Evolutionary conservation across 371 early-diverging fungal species (phyloP), one percentile per base, ranked within the genome.

Genomic region (Umbelopsis sp.): DNA sequence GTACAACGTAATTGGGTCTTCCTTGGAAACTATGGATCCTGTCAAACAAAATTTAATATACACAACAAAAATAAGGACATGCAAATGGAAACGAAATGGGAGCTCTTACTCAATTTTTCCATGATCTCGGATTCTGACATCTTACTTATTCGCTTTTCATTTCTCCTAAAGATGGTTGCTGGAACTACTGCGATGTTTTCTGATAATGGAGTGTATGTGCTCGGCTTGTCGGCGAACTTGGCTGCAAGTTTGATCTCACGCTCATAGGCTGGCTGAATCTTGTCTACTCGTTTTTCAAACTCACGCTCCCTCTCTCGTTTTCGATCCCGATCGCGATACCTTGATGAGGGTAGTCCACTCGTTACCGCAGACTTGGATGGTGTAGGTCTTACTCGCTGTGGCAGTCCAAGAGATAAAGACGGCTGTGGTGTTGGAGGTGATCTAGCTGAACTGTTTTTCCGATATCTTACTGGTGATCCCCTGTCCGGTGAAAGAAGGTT

Each of bases 51-150:
- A 24, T 24, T 20, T 22, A 22, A 22, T 22, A 22, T 22, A 22
- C 22, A 22, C 22, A 62, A 37, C 25, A 25, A 41, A 18, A 66
- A 51, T 64, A 29, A 50, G 11, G 44, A 52, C 25, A n/a, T 50
- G 64, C 44, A 29, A 5, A 38, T 25, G 44, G 2, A 41, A 63
- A 20, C 16, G n/a, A 48, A 29, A 66, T 24, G 35, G n/a, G 3
- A 68, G 29, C 29, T 29, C 81, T 72, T 81, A 72, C 93, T 84
- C 63, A 94, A 76, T 75, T 89, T 92, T 32, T 93, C 93, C 97
- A 97, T 96, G 64, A 97, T 89, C 78, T 98, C 94, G 25, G 92
- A 84, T 74, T 96, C 97, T 8, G 95, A 87, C 91, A 97, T 85
- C 35, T 93, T 94, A 51, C 93, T 93, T 72, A 96, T 86, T 66